Conservation (phyloP, 257 asterid genomes). For the Cinchona pubescens region DNA sequence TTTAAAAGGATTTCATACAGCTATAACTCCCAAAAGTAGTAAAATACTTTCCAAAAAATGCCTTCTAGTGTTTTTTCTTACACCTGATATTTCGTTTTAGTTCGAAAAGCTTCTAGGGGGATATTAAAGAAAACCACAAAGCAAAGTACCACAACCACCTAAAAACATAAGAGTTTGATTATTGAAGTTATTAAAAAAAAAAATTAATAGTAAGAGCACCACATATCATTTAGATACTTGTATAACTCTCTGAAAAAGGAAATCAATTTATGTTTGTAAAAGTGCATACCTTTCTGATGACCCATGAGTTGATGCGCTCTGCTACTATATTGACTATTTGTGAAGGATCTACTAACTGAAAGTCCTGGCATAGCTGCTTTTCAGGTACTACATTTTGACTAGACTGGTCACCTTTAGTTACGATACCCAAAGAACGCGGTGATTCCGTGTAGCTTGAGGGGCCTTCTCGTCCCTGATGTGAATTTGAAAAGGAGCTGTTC, state of each 20-base stretch:
- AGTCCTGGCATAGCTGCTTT: constrained; percentile 38
- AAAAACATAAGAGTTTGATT: neutral
- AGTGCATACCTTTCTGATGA: constrained; percentile 71
- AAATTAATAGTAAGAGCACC: neutral
- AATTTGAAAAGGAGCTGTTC: constrained; percentile 40
- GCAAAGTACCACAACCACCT: neutral
- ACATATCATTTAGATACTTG: neutral
- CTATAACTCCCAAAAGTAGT: neutral
- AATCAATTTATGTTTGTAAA: constrained; percentile 13
- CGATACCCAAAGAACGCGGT: constrained; percentile 33
- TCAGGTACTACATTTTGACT: constrained; percentile 46
- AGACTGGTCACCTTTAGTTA: constrained; percentile 43
- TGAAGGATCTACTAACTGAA: constrained; percentile 48
- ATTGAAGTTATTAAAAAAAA: neutral
- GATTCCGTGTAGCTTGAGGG: constrained; percentile 61
- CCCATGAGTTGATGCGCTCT: constrained; percentile 63
- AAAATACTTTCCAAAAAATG: neutral
- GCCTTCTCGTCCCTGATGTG: constrained; percentile 45
- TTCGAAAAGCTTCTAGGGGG: neutral
- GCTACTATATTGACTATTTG: constrained; percentile 50
- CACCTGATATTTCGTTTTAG: neutral
- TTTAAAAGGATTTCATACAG: neutral
- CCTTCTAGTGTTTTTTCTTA: neutral
- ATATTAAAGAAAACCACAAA: neutral
- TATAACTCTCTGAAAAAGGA: neutral